Conservation (phyloP, 2,329 filamentous ascomycete species). For the Fusarium bactridioides region DNA sequence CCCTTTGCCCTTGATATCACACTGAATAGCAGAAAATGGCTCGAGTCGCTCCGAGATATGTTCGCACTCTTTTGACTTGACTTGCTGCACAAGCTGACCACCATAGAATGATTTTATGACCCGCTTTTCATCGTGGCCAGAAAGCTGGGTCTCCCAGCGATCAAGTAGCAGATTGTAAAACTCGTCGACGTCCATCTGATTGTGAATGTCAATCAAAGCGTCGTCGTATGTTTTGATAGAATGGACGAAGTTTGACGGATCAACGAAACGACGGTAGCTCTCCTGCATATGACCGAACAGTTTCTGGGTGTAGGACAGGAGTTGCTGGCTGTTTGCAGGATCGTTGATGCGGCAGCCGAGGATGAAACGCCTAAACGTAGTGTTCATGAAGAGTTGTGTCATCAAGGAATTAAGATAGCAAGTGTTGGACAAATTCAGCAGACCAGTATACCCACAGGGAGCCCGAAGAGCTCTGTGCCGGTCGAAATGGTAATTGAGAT, state of each 20-base stretch:
- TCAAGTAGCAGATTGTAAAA: slow-evolving; percentile 96
- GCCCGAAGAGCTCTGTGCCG: slow-evolving; percentile 74
- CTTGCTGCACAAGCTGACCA: slow-evolving; percentile 90
- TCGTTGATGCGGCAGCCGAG: slow-evolving; percentile 68
- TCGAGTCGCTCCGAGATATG: slow-evolving; percentile 93
- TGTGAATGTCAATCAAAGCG: slow-evolving; percentile 80
- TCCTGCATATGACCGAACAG: slow-evolving; percentile 90
- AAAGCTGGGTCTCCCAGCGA: slow-evolving; percentile 85
- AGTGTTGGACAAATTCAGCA: slow-evolving; percentile 93
- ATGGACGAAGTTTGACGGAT: slow-evolving; percentile 75
- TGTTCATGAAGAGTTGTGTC: slow-evolving; percentile 96
- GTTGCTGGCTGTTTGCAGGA: slow-evolving; percentile 63
- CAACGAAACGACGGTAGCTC: slow-evolving; percentile 75
- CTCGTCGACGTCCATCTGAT: slow-evolving; percentile 98
- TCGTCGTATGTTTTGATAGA: slow-evolving; percentile 86
- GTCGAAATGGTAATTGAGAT: slow-evolving; percentile 70
- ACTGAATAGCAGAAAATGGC: slow-evolving; percentile 92
- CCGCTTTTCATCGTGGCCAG: slow-evolving; percentile 71
- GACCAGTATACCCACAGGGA: slow-evolving; percentile 81
- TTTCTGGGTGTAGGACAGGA: slow-evolving; percentile 80
- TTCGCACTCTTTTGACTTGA: slow-evolving; percentile 92
- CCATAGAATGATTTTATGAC: slow-evolving; percentile 85
- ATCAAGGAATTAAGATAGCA: slow-evolving; percentile 97
- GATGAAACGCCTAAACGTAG: slow-evolving; percentile 85
- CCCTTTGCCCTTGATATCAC: slow-evolving; percentile 92